A percentile compares a stretch with the other conserved stretches of the same genome.
phyloP scores from a whole-genome alignment of 768 basidiomycete genomes.

The Leccinum subgranulosum region DNA sequence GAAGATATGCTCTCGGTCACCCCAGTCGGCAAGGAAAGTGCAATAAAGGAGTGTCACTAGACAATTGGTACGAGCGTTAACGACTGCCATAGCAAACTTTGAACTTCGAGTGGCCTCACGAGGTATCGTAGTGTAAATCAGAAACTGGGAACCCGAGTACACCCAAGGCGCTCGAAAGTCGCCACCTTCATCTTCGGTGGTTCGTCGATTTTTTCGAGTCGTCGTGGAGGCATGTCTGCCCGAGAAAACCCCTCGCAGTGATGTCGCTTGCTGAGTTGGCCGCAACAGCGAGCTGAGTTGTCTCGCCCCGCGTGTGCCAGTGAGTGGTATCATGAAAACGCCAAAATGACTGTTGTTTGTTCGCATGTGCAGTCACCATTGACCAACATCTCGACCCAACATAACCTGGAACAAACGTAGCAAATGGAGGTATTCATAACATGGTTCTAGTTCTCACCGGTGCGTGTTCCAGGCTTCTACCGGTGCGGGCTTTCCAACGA shows the following conservation, averaged over 20 bases:
- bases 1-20: slow-evolving; percentile 70
- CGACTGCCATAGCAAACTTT: not conserved
- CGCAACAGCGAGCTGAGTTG: slow-evolving; percentile 7
- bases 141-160: slow-evolving; percentile 47
- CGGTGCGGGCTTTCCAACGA: slow-evolving; percentile 2
- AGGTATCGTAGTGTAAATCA: slow-evolving; percentile 56
- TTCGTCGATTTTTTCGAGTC: slow-evolving; percentile 5
- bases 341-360: not conserved
- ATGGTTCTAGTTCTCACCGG: not conserved
- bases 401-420: not conserved
- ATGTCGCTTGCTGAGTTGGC: not conserved
- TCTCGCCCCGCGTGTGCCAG: slow-evolving; percentile 11
- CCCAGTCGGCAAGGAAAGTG: slow-evolving; percentile 64
- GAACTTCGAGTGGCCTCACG: slow-evolving; percentile 35
- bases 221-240: slow-evolving; percentile 16
- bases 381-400: not conserved
- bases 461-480: not conserved
- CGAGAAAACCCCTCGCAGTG: not conserved
- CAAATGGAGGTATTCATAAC: not conserved
- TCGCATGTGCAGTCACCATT: not conserved
- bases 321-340: not conserved
- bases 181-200: slow-evolving; percentile 15
- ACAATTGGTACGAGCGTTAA: slow-evolving; percentile 1
- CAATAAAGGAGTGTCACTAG: slow-evolving; percentile 54
- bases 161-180: slow-evolving; percentile 65